These are phyloP conservation scores for Physcia stellaris DNA, from an alignment of 495 filamentous ascomycete genomes.

Conservation along the genomic window DNA sequence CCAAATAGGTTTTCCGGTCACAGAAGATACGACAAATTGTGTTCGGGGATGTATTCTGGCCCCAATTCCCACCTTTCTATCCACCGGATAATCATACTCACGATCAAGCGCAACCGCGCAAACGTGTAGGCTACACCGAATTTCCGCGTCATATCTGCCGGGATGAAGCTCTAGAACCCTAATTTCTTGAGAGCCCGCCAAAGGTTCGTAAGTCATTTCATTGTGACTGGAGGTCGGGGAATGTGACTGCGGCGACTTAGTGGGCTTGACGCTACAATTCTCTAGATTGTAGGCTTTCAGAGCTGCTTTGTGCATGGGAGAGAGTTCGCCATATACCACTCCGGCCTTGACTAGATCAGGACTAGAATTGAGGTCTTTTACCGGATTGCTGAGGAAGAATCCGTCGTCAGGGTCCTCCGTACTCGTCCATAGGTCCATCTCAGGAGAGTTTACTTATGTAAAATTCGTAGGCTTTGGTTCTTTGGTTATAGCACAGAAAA, in stretches of 20 bases:
- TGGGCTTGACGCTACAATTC: neutral
- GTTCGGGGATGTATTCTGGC: neutral
- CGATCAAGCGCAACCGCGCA: slow-evolving; percentile 5
- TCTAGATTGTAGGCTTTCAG: neutral
- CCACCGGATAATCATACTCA: neutral
- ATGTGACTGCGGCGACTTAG: neutral
- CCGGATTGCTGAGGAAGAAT: neutral
- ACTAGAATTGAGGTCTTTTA: neutral
- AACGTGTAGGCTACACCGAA: slow-evolving; percentile 2
- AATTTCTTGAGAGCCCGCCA: neutral
- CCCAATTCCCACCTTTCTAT: neutral
- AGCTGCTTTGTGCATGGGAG: neutral
- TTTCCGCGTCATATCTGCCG: neutral
- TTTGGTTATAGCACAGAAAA: no score
- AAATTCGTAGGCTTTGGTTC: no score
- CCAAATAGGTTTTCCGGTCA: slow-evolving; percentile 1
- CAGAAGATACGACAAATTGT: slow-evolving; percentile 1
- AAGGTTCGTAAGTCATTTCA: neutral
- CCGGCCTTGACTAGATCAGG: slow-evolving; percentile 1
- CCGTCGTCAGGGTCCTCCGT: no score
- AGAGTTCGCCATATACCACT: neutral
- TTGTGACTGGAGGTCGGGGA: neutral
- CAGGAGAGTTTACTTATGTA: no score
- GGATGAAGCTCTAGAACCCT: slow-evolving; percentile 6
- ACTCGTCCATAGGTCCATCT: no score